Evolutionary conservation across 306 rosid genomes (phyloP), one percentile per base, ranked within the genome.

Genomic region (Crotalaria pallida): DNA sequence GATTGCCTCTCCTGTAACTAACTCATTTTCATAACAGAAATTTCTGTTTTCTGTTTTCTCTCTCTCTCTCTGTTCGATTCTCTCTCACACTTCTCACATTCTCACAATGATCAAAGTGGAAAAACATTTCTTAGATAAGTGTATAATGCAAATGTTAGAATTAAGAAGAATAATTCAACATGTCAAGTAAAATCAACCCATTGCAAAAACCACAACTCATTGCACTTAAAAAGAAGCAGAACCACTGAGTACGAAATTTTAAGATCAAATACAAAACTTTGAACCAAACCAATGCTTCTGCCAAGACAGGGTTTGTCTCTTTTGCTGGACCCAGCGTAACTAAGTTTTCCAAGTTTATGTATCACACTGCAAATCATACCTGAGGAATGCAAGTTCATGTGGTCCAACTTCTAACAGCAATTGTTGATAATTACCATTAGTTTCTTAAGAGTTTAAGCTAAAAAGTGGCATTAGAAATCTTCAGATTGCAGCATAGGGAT

Each of bases 141-240:
- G 12, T n/a, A 38, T 40, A 16, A 17, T 3, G 15, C 6, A 31
- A 51, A 51, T 51, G 60, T 33, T 34, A 52, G 71, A 57, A 53
- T 55, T 52, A 57, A 36, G 40, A 65, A 74, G 22, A 73, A 24
- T 44, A 55, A 23, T 19, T 21, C 44, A 41, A 58, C 63, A 73
- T 38, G 41, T 67, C 27, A 68, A 57, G 67, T 63, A 57, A 45
- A 71, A 61, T 16, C 74, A 81, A 34, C 47, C 52, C 69, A 67
- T 31, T 12, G 21, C 6, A 67, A 23, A n/a, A 76, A 31, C 16
- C 31, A n/a, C 31, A 13, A 76, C 29, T 19, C 23, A n/a, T 29
- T 23, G 2, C 33, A 7, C 12, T 41, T 51, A 13, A 43, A 77
- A 80, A 51, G 68, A 60, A 76, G 26, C 41, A 38, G 21, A 63